phyloP scores from a whole-genome alignment of 2,329 filamentous ascomycete genomes.

The Apiospora koreana region DNA sequence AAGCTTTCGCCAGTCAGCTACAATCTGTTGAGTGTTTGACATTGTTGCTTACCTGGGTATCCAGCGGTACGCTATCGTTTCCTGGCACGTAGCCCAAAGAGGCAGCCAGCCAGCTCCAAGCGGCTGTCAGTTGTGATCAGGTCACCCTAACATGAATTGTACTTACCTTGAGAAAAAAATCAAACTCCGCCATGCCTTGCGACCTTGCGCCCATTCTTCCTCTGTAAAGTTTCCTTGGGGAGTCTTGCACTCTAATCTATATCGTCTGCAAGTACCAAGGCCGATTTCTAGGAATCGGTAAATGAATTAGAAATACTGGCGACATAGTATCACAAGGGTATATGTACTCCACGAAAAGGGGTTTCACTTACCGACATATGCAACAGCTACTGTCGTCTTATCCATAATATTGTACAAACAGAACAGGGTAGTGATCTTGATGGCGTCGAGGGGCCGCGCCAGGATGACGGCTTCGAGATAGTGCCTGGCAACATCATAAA shows the following conservation, averaged over 20 bases:
- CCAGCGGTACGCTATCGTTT: slow-evolving; percentile 23
- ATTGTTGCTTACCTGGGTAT: neutral
- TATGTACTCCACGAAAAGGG: too few relatives aligned
- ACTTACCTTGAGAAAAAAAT: slow-evolving; percentile 30
- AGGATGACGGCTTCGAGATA: slow-evolving; percentile 29
- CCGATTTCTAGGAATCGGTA: slow-evolving; percentile 26
- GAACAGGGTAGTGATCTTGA: slow-evolving; percentile 31
- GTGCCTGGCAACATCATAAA: slow-evolving; percentile 30
- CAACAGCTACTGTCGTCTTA: slow-evolving; percentile 29
- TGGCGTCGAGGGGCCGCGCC: slow-evolving; percentile 26
- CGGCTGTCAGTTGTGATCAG: neutral
- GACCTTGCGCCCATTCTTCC: slow-evolving; percentile 23
- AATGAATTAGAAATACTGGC: neutral
- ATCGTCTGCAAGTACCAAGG: slow-evolving; percentile 22
- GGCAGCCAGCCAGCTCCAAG: slow-evolving; percentile 31
- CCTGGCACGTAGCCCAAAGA: slow-evolving; percentile 32
- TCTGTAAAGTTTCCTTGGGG: slow-evolving; percentile 12
- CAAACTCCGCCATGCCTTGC: slow-evolving; percentile 30
- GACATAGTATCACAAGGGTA: neutral
- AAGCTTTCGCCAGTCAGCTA: slow-evolving; percentile 18
- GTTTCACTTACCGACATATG: slow-evolving; percentile 27
- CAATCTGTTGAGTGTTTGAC: accelerated
- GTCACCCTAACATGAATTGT: neutral
- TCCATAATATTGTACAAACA: slow-evolving; percentile 33
- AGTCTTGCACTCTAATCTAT: slow-evolving; percentile 21